phyloP scores from a whole-genome alignment of 257 asterid species.

The Petrea volubilis region DNA sequence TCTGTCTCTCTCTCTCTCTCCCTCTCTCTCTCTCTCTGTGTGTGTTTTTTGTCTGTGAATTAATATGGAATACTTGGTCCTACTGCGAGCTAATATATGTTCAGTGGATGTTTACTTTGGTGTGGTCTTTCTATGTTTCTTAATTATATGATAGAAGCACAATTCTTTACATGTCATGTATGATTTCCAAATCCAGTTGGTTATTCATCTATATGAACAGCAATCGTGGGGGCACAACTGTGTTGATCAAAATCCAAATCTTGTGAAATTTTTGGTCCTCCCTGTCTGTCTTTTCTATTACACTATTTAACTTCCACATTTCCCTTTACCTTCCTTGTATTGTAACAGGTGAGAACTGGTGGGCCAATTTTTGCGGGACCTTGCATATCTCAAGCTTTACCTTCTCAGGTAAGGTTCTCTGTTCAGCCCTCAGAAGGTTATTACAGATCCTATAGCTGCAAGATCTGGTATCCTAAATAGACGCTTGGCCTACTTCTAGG shows the following conservation, averaged over 20 bases:
- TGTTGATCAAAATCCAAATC: slow-evolving; percentile 9
- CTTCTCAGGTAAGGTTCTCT: slow-evolving; percentile 66
- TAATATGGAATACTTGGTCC: too few species aligned
- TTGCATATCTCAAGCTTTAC: slow-evolving; percentile 58
- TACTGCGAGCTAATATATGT: background rate
- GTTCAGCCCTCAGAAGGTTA: slow-evolving; percentile 20
- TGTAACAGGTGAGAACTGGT: slow-evolving; percentile 64
- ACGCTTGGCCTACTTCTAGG: background rate
- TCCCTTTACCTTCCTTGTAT: background rate
- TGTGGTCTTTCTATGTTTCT: background rate
- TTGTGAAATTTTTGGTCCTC: slow-evolving; percentile 2
- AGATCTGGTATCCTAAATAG: background rate
- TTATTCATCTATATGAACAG: background rate
- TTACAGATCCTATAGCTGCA: background rate
- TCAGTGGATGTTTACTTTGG: background rate
- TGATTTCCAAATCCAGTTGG: background rate
- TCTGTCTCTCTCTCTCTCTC: background rate
- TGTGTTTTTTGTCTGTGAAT: background rate
- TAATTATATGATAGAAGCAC: too few species aligned
- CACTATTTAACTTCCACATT: background rate
- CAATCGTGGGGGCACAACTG: background rate
- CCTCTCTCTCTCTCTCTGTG: too few species aligned
- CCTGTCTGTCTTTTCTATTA: background rate
- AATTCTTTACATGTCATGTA: background rate
- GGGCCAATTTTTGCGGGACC: slow-evolving; percentile 97